phyloP scores from a whole-genome alignment of 2,329 filamentous ascomycete species.

The Aspergillus quadrilineatus region DNA sequence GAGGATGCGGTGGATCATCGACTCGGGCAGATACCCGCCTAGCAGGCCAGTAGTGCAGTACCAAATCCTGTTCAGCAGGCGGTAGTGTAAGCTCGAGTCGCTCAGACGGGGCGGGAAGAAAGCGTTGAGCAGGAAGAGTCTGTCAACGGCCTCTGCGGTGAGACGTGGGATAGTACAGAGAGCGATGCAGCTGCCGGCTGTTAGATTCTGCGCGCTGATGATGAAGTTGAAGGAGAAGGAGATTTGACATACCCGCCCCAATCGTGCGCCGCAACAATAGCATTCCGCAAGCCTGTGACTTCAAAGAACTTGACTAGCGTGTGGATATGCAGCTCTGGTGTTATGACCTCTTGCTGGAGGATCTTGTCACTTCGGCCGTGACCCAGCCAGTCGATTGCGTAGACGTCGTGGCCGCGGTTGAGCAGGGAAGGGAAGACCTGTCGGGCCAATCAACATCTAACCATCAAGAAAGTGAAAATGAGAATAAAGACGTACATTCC shows the following conservation, averaged over 20 bases:
- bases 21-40: neutral
- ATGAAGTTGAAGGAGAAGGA: no score
- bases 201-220: neutral
- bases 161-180: neutral
- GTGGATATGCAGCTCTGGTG: neutral
- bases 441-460: neutral
- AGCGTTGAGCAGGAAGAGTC: constrained; percentile 3
- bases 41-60: constrained; percentile 1
- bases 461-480: no score
- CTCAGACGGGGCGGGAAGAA: constrained; percentile 6
- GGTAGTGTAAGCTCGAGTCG: neutral
- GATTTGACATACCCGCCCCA: constrained; percentile 3
- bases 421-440: neutral
- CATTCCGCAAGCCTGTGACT: neutral
- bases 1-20: neutral
- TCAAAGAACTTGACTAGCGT: neutral
- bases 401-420: neutral
- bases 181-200: neutral
- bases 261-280: neutral
- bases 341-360: neutral
- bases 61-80: constrained; percentile 5
- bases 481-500: neutral
- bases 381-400: constrained; percentile 5
- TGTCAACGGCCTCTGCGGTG: neutral
- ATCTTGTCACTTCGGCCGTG: constrained; percentile 7